Evolutionary conservation across 2,329 filamentous ascomycete genomes (phyloP), one percentile per base, ranked within the genome.

Genomic region (Bipolaris cookei): DNA sequence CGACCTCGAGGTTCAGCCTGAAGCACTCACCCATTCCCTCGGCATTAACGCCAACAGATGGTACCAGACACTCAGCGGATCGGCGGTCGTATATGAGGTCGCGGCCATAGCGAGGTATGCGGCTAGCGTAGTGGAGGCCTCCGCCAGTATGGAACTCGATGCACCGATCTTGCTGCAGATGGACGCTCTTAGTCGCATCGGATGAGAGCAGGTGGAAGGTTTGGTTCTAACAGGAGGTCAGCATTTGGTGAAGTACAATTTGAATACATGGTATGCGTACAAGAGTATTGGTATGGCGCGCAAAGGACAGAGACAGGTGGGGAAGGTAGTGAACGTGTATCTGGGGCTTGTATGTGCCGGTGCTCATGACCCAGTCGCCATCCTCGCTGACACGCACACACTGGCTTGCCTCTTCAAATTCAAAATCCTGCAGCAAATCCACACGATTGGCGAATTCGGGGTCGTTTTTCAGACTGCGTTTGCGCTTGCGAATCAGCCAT

Each of bases 321-420:
- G 93, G 90, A 5, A 98, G 86, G 73, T 96, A 92, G 78, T 99
- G 96, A n/a, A 91, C 90, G 73, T 98, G 95, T 57, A 98, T 96
- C 76, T 96, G 91, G 1, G 90, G 88, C 72, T 68, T 69, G 62
- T 70, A 70, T 5, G 66, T 69, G 61, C 66, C 66, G 4, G 66
- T 70, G 30, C 64, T 66, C 64, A 70, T 62, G 54, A 69, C 87
- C 93, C 95, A 99, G 74, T 98, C 89, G 46, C 94, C 94, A 85
- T 99, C 95, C 56, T 97, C 93, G 68, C 91, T 97, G 62, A 95
- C 86, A 47, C 92, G 86, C 62, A 99, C 87, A 74, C 94, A 97
- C 66, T 89, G 87, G 73, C 92, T 97, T 38, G 96, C 94, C 78
- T 97, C 93, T 70, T 97, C 93, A 70, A 99, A 98, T 73, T 96